Evolutionary conservation across 2,329 filamentous ascomycete species (phyloP).

Genomic region (Hypoxylon sp.): DNA sequence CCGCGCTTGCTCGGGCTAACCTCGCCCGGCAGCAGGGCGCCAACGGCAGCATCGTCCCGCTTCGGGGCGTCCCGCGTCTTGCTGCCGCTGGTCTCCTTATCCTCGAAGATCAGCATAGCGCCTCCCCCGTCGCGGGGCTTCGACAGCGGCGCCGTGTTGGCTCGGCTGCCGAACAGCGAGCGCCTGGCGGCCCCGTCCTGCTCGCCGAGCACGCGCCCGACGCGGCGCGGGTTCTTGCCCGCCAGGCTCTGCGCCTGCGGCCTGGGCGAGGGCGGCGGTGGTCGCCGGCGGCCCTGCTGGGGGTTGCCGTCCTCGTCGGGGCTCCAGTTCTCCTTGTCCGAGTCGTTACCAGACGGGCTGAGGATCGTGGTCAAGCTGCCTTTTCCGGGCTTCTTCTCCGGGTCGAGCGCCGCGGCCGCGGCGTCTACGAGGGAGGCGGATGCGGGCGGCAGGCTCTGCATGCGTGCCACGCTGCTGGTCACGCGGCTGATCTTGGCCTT

Average conservation of each 20-base stretch:
- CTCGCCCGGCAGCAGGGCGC: conserved; percentile 77
- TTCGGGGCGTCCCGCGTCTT: conserved; percentile 14
- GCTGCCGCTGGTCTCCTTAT: conserved; percentile 52
- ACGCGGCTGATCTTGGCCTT: conserved; percentile 72
- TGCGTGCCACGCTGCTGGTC: conserved; percentile 70
- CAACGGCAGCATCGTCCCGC: conserved; percentile 70
- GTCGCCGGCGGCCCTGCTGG: conserved; percentile 49
- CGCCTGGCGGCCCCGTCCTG: conserved; percentile 52
- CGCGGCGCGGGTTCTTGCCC: conserved; percentile 55
- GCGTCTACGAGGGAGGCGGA: conserved; percentile 42
- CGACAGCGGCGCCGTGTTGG: conserved; percentile 58
- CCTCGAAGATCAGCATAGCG: conserved; percentile 67
- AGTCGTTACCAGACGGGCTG: conserved; percentile 70
- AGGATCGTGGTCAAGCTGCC: conserved; percentile 58
- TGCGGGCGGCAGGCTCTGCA: conserved; percentile 61
- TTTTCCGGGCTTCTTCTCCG: conserved; percentile 52
- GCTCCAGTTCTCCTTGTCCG: conserved; percentile 95
- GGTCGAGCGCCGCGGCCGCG: conserved; percentile 29
- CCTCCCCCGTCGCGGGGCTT: conserved; percentile 45
- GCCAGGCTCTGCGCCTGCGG: conserved; percentile 4
- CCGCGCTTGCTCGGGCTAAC: conserved; percentile 78
- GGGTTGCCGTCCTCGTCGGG: conserved; percentile 63
- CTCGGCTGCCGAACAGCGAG: conserved; percentile 49
- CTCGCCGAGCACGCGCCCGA: conserved; percentile 58
- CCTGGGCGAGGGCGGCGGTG: conserved; percentile 52